These are phyloP conservation scores for Colletotrichum melonis DNA, from an alignment of 2,329 filamentous ascomycete genomes.

Conservation along the genomic window DNA sequence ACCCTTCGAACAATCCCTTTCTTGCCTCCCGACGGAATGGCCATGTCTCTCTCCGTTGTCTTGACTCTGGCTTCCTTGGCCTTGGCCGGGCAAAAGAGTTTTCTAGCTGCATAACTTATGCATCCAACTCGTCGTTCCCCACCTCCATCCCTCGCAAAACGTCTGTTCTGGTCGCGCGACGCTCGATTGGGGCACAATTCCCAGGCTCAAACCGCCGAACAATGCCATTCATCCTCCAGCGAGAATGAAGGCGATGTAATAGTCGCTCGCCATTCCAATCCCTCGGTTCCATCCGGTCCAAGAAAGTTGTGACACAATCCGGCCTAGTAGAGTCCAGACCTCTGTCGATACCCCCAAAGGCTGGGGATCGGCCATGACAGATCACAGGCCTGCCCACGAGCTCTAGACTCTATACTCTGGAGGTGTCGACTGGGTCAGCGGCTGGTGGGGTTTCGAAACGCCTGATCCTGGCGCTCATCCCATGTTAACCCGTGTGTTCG, in stretches of 20 bases:
- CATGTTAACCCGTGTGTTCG: constrained; percentile 12
- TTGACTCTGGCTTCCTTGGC: not conserved
- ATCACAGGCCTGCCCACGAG: constrained; percentile 9
- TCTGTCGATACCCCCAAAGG: not conserved
- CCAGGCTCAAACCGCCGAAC: not conserved
- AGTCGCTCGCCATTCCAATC: constrained; percentile 7
- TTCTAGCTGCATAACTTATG: constrained; percentile 17
- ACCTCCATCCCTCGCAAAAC: not conserved
- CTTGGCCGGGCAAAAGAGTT: constrained; percentile 9
- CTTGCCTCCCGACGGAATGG: constrained; percentile 26
- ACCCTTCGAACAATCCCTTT: constrained; percentile 27
- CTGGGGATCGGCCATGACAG: constrained; percentile 20
- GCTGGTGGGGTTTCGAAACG: constrained; percentile 22
- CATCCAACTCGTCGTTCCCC: not conserved
- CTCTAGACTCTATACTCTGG: not conserved
- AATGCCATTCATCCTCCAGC: constrained; percentile 10
- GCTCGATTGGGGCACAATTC: not conserved
- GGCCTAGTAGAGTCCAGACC: constrained; percentile 7
- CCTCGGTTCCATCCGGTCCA: not conserved
- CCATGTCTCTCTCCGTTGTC: constrained; percentile 9
- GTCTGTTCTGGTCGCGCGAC: not conserved
- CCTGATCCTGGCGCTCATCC: constrained; percentile 19
- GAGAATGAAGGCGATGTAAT: not conserved
- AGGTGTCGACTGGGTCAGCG: constrained; percentile 1
- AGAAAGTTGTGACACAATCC: not conserved